Evolutionary conservation across 768 basidiomycete species (phyloP), one percentile per base, ranked within the genome.

Genomic region (Tricholoma flavovirens): DNA sequence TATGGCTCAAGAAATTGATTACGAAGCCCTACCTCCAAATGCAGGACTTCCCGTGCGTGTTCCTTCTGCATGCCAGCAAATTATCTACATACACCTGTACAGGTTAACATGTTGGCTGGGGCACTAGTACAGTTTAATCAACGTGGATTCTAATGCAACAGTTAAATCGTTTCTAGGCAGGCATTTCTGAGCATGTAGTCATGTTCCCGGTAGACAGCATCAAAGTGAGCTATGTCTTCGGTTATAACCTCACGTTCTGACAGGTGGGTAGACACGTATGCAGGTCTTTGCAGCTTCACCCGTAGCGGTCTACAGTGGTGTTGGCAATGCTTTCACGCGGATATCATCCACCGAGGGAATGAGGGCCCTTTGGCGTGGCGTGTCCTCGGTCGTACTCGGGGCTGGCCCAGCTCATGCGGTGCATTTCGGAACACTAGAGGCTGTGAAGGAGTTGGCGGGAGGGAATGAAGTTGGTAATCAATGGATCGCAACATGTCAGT

Each of bases 161-260:
- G n/a, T 50, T 43, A 43, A 53, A 14, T 55, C 53, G 29, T 59
- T 49, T 42, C 22, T 69, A 96, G 94, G 97, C 97, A 64, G 97
- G 97, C 58, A 98, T 99, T 64, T 94, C 95, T 53, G 97, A 99
- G 71, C 97, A 99, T 75, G 90, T 94, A 29, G 93, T 97, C 69
- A 98, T 99, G 89, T 99, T 91, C 69, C 97, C 97, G 5, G 77
- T 98, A 60, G 97, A 99, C 75, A 96, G 93, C 66, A 98, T 99
- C 69, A 99, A 99, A 81, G 97, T 91, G 56, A 57, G 86, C 73
- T 57, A 10, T 19, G 12, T 5, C 21, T 43, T 4, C 50, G 22
- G 26, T 32, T 45, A 42, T 19, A 29, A 43, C 17, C 38, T 26
- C 14, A 26, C 38, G 40, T 56, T 54, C 53, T 59, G 46, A 57